These are phyloP conservation scores for Colletotrichum lupini DNA, from an alignment of 2,329 filamentous ascomycete species.

Conservation along the genomic window DNA sequence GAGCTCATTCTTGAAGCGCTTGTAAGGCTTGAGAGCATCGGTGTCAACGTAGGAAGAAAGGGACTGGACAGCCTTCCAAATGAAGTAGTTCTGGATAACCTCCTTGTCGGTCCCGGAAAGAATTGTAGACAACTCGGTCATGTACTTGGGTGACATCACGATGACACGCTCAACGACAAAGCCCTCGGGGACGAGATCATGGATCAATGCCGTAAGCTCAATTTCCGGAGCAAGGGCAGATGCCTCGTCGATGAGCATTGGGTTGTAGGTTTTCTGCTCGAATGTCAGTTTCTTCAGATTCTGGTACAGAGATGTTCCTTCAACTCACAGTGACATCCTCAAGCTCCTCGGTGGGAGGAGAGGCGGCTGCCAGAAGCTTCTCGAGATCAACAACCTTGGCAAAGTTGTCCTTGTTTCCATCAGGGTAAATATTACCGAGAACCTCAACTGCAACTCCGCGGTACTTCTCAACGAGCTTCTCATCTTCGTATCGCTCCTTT, in stretches of 20 bases:
- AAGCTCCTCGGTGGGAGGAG: constrained; percentile 67
- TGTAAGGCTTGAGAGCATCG: constrained; percentile 68
- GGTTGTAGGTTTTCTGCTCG: constrained; percentile 72
- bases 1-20: constrained; percentile 69
- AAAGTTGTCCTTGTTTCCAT: constrained; percentile 52
- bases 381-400: constrained; percentile 65
- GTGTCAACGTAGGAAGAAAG: constrained; percentile 67
- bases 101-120: constrained; percentile 64
- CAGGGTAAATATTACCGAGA: constrained; percentile 45
- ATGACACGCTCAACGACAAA: constrained; percentile 66
- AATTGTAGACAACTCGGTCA: constrained; percentile 67
- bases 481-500: constrained; percentile 70
- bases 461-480: constrained; percentile 63
- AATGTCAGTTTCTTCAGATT: constrained; percentile 31
- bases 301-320: too few species aligned
- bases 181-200: constrained; percentile 60
- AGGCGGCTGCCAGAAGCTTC: constrained; percentile 68
- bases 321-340: constrained; percentile 66
- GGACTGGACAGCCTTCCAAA: constrained; percentile 70
- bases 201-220: constrained; percentile 62
- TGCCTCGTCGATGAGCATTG: constrained; percentile 66
- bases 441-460: constrained; percentile 42
- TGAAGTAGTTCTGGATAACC: constrained; percentile 69
- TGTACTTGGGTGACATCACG: constrained; percentile 68
- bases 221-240: constrained; percentile 66